A percentile compares a stretch with the other conserved stretches of the same genome.
phyloP scores from a whole-genome alignment of 139 green algal genomes.

The Asterochloris sp. region DNA sequence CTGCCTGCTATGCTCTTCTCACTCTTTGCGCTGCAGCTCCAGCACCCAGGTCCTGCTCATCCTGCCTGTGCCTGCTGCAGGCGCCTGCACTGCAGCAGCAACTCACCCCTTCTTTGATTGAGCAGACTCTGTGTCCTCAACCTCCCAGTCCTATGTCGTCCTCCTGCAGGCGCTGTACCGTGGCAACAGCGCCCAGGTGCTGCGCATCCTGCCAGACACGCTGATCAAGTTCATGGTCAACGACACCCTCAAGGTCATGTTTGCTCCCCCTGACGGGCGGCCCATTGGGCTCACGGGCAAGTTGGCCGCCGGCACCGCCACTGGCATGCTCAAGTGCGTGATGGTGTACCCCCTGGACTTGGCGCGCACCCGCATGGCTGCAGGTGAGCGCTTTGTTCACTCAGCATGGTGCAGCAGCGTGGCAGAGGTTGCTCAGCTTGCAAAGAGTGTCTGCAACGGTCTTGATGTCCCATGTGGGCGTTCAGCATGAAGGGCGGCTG shows the following conservation, averaged over 20 bases:
- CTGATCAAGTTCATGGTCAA: conserved; percentile 55
- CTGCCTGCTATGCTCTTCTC: no score
- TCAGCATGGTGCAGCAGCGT: no score
- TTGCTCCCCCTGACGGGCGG: conserved; percentile 44
- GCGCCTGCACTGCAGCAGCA: no score
- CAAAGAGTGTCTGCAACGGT: no score
- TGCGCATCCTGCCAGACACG: conserved; percentile 51
- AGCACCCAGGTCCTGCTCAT: no score
- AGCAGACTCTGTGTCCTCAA: background rate
- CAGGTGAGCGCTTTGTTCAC: no score
- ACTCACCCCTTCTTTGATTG: background rate
- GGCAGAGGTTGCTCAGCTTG: no score
- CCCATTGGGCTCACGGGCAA: conserved; percentile 43
- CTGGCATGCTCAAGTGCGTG: conserved; percentile 44
- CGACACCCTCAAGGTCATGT: conserved; percentile 54
- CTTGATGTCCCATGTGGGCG: no score
- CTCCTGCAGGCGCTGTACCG: conserved; percentile 40
- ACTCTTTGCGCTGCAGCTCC: no score
- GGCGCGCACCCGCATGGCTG: conserved; percentile 49
- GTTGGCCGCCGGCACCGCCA: conserved; percentile 47
- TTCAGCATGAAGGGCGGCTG: no score
- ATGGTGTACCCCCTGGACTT: conserved; percentile 66
- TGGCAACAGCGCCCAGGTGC: conserved; percentile 64
- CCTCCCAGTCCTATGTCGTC: background rate
- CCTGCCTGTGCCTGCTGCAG: no score